Evolutionary conservation across 805 yeast genomes (phyloP).

Genomic region (Nakazawaea molendinolei): DNA sequence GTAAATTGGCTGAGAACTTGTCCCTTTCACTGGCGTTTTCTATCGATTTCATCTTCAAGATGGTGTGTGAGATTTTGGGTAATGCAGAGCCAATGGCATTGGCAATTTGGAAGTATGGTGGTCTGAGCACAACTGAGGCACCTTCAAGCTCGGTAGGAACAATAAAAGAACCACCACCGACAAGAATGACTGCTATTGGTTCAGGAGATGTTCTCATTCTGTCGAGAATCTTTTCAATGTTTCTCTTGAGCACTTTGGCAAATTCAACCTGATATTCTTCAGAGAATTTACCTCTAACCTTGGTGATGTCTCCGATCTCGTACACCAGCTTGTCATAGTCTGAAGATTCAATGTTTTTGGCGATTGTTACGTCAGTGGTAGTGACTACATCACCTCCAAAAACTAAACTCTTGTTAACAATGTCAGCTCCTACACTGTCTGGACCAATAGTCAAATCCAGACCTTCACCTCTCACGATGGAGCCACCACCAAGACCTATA

Average conservation of each 20-base stretch:
- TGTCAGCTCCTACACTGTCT: slow-evolving; percentile 40
- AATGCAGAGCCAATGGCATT: slow-evolving; percentile 47
- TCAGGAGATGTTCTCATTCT: slow-evolving; percentile 38
- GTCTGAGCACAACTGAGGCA: slow-evolving; percentile 34
- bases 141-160: slow-evolving; percentile 32
- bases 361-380: slow-evolving; percentile 31
- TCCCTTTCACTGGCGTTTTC: slow-evolving; percentile 14
- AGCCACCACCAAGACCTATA: slow-evolving; percentile 47
- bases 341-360: slow-evolving; percentile 13
- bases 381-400: slow-evolving; percentile 38
- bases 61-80: slow-evolving; percentile 34
- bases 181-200: slow-evolving; percentile 35
- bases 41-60: slow-evolving; percentile 15
- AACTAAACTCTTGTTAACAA: slow-evolving; percentile 26
- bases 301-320: slow-evolving; percentile 22
- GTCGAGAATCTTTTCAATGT: slow-evolving; percentile 35
- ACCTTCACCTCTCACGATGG: slow-evolving; percentile 29
- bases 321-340: slow-evolving; percentile 10
- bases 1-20: slow-evolving; percentile 17
- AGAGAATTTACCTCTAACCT: slow-evolving; percentile 18
- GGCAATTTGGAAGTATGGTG: slow-evolving; percentile 36
- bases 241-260: slow-evolving; percentile 18
- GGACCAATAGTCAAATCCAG: slow-evolving; percentile 33
- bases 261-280: slow-evolving; percentile 12
- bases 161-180: slow-evolving; percentile 46